Base-by-base conservation (phyloP, 129 eudicot species). In the Deinandra increscens region DNA sequence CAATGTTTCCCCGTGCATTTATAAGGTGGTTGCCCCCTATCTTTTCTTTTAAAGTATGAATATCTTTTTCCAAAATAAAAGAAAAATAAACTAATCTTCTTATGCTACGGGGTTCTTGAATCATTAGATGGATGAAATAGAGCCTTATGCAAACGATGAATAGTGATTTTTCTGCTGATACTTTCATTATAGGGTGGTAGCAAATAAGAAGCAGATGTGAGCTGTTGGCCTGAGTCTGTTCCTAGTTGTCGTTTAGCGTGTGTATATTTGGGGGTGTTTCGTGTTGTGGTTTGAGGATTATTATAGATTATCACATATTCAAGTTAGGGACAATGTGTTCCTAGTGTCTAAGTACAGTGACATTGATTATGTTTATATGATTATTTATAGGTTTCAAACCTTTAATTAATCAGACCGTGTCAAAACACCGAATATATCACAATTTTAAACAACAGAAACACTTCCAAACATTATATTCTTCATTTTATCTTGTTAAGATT, bases 1-100 rank as follows among this genome's bases (percentile, higher is more conserved):
- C 82, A 0, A 43, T 87, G 76, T 85, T 88, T 56, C 87, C 91
- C 37, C 78, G 9, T 59, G 51, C 94, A 59, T 88, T 73, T 79
- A 51, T 76, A 67, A 88, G 97, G 94, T 91, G 22, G 45, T 59
- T 54, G 50, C 78, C 73, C 43, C 66, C 38, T 43, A 15, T 39
- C 7, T 37, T 64, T 5, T 53, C 51, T 48, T 37, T 29, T 53
- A 51, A 38, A 50, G 55, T 50, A 6, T 74, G 44, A 72, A 60
- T 46, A 44, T 60, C 9, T 10, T 20, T 42, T 37, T 33, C 26
- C 4, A 17, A 46, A 6, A 7, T 42, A 39, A 26, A 72, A 39
- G 12, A 23, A 63, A 15, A 51, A 5, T 50, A 46, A 51, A 50
- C 9, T 13, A 48, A 73, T 60, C 45, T 60, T 17, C 9, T 1